Evolutionary conservation across 2,329 filamentous ascomycete species (phyloP), one percentile per base, ranked within the genome.

Genomic region (Coniochaeta pulveracea): DNA sequence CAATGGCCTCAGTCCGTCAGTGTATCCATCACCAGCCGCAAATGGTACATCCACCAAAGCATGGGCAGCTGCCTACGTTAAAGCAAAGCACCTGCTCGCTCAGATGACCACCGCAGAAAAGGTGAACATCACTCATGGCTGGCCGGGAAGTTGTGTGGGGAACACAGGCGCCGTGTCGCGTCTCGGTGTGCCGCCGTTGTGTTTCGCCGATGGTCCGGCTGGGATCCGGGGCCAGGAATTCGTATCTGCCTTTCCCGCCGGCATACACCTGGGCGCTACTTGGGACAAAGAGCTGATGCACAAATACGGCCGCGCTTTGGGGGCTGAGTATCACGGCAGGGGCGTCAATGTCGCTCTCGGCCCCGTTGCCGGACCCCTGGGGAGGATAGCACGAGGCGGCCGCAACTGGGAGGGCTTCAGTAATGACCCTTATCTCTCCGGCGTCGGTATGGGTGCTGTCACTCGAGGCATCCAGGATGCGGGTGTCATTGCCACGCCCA

Each of bases 401-500:
- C 61, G 75, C 19, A 57, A 56, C 40, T 82, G 77, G 77, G 72
- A 74, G 49, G 61, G 58, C 0, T 54, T 60, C 52, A 42, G 48
- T 31, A 47, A 40, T 32, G 52, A 55, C 34, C 51, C 52, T 0
- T 53, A 53, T 26, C 44, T 55, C 3, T 47, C 51, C 5, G 52
- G 50, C 7, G 36, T 37, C 3, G 50, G 43, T n/a, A 40, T 53
- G 42, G 51, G 47, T 2, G 40, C 35, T 19, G 37, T 55, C 3
- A 49, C 47, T 1, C 37, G 37, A 9, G 51, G 49, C 7, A 49
- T 55, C 19, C 49, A 52, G 37, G 44, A 42, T 4, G 40, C 43
- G 3, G 84, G 84, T 45, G 76, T 89, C 23, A 80, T 93, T 51
- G 82, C 85, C 36, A 84, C 77, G 59, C 76, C 64, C 64, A 89